Base-by-base conservation (phyloP, 805 yeast genomes). In the Saccharomyces kudriavzevii region DNA sequence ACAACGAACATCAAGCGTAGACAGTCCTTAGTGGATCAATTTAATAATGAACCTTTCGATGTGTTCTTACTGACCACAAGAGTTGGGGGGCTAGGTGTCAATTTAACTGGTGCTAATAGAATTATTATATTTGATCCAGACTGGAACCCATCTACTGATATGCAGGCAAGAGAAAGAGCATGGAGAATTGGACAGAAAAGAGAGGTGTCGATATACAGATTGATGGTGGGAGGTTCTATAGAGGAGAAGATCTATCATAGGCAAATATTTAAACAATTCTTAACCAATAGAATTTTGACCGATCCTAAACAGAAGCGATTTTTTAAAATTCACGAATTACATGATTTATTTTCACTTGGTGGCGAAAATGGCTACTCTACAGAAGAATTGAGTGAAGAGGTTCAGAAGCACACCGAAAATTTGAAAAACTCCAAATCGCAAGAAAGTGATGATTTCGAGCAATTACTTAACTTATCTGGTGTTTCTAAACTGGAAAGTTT, bases 141-240 rank as follows among this genome's bases (percentile, higher is more conserved):
- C 70, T 92, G 99, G 99, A 92, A 92, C 64, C 99, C 99, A 0
- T 89, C 97, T 0, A 94, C 98, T 0, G 99, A 92, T 72, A 78
- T 91, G 55, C 99, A 92, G 70, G 99, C 99, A 0, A 76, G 98
- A 55, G 99, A 92, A 67, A 73, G 99, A 49, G 97, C 98, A 0
- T 94, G 98, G 98, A 76, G 99, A 58, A 76, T 92, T 57, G 99
- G 99, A 1, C 99, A 92, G 68, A 91, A 87, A 66, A 82, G 84
- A 54, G 96, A 91, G 60, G 97, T 92, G 8, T 82, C 90, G 5
- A 91, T 92, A 35, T 94, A 92, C 62, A 73, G 99, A 54, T 74
- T 94, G 46, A 89, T 94, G 88, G 87, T 90, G 47, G 89, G 97
- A 1, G 97, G 98, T 0, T 83, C 97, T 0, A 94, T 92, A 47